These are phyloP conservation scores for Eremothecium gossypii DNA, from an alignment of 1,139 yeast genomes.

Conservation along the genomic window DNA sequence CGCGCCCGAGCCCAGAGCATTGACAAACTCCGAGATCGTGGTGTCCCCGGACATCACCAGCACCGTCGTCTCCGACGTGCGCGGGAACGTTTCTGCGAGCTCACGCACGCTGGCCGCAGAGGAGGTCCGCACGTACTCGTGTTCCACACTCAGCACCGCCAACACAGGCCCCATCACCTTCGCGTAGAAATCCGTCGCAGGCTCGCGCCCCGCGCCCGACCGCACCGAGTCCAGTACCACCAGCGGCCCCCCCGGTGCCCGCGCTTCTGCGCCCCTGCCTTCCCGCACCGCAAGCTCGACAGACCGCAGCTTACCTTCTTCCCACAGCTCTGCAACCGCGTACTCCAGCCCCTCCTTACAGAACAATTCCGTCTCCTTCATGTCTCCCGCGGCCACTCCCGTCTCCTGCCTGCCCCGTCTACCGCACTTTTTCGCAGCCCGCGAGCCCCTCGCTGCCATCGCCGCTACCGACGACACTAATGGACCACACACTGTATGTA, in stretches of 20 bases:
- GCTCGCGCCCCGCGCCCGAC: conserved; percentile 47
- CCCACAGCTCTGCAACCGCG: too few species aligned
- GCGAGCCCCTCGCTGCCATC: too few species aligned
- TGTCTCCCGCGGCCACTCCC: too few species aligned
- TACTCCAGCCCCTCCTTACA: too few species aligned
- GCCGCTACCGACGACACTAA: not conserved
- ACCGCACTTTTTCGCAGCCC: too few species aligned
- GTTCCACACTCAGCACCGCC: conserved; percentile 29
- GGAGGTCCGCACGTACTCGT: conserved; percentile 37
- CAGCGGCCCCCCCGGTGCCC: conserved; percentile 3
- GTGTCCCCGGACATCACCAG: conserved; percentile 81
- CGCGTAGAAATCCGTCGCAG: conserved; percentile 35
- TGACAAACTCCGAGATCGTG: conserved; percentile 66
- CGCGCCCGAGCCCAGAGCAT: conserved; percentile 33
- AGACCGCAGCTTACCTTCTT: too few species aligned
- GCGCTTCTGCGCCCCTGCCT: too few species aligned
- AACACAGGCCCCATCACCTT: conserved; percentile 41
- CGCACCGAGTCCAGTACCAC: conserved; percentile 44
- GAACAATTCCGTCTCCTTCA: too few species aligned
- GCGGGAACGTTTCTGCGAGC: conserved; percentile 30
- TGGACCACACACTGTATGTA: conserved; percentile 11
- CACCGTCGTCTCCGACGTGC: conserved; percentile 33
- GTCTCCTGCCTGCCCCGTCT: too few species aligned
- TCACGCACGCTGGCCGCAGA: conserved; percentile 31
- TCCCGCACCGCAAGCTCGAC: too few species aligned